Evolutionary conservation across 2,329 filamentous ascomycete genomes (phyloP), one percentile per base, ranked within the genome.

Genomic region (Blastomyces gilchristii): DNA sequence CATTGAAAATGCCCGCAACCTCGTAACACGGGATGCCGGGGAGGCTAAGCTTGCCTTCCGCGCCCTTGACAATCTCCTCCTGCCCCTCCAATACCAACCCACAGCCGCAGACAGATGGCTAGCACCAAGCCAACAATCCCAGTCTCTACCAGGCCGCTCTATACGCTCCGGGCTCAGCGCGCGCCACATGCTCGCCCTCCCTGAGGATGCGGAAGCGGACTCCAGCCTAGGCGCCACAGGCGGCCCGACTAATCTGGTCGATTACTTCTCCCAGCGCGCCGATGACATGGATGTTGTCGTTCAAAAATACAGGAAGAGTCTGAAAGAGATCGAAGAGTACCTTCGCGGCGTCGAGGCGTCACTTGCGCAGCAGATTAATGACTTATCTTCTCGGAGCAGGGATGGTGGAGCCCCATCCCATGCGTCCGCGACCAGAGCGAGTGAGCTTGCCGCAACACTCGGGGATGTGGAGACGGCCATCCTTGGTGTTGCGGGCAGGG

Each of bases 1-100:
- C 28, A 85, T 89, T 61, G 80, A 83, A 25, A 75, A 80, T 60
- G 77, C 84, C 8, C 83, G 83, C 67, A 78, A 78, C 22, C 76
- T 81, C 66, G 84, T 83, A 70, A 82, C 86, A 68, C 83, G 84
- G 65, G 89, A 90, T 71, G 85, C 83, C 31, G 82, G 85, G 47
- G 87, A 91, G 68, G 87, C 87, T 9, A 84, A 86, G 67, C 81
- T 90, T 62, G 85, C 84, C 65, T 89, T 90, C 79, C 84, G 87
- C 63, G 87, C 87, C 28, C 85, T 90, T 41, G 87, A 91, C 69
- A 90, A 90, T 70, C 80, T 91, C 62, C 86, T 87, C 68, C 79
- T 92, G 18, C 89, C 90, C 1, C 69, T 79, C 58, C 82, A 85
- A 67, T 87, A 84, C 71, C 84, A 86, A 68, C 82, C 83, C 63